These are phyloP conservation scores for Fusarium pininemorale DNA, from an alignment of 2,329 filamentous ascomycete species.

Conservation along the genomic window DNA sequence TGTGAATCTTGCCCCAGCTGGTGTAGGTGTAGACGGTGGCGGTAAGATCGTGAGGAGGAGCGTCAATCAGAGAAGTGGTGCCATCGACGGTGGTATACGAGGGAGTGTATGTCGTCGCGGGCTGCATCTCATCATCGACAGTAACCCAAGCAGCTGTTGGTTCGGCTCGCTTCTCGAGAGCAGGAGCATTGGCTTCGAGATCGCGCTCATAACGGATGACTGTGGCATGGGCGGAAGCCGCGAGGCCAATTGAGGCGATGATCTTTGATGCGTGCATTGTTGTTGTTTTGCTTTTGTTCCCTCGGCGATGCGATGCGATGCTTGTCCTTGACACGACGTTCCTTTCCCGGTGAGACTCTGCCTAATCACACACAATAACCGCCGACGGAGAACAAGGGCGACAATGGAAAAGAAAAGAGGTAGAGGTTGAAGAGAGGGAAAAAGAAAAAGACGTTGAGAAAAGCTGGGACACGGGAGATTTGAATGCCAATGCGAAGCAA, in stretches of 20 bases:
- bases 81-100: slow-evolving; percentile 57
- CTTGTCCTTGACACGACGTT: slow-evolving; percentile 1
- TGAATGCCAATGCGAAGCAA: slow-evolving; percentile 13
- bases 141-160: slow-evolving; percentile 61
- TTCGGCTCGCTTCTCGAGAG: slow-evolving; percentile 42
- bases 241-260: slow-evolving; percentile 45
- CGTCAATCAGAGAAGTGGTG: slow-evolving; percentile 50
- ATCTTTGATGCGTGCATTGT: slow-evolving; percentile 47
- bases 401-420: not conserved
- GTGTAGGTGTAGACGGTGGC: slow-evolving; percentile 53
- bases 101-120: slow-evolving; percentile 60
- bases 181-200: slow-evolving; percentile 10
- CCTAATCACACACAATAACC: slow-evolving; percentile 2
- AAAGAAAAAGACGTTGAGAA: not conserved
- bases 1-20: slow-evolving; percentile 49
- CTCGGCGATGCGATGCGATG: not conserved
- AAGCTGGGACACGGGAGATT: slow-evolving; percentile 19
- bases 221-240: slow-evolving; percentile 39
- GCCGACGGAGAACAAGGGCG: slow-evolving; percentile 28
- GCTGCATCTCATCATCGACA: slow-evolving; percentile 57
- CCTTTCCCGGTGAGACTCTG: slow-evolving; percentile 9
- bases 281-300: slow-evolving; percentile 13
- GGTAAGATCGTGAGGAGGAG: slow-evolving; percentile 58
- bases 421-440: not conserved
- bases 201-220: slow-evolving; percentile 33